phyloP scores from a whole-genome alignment of 1,139 yeast species.

The Pneumocystis murina region DNA sequence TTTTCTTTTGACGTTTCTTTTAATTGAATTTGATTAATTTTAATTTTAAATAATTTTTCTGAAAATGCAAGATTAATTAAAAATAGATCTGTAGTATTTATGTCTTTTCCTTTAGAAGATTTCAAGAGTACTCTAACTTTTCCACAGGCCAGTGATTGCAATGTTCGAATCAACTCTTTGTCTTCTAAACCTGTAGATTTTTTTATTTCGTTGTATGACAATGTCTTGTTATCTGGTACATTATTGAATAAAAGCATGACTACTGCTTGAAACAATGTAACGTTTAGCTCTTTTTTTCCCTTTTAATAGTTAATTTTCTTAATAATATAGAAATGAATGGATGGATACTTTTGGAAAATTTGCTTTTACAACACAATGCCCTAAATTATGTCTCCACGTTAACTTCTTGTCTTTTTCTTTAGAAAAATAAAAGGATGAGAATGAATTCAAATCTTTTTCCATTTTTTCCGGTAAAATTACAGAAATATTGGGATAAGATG shows the following conservation, averaged over 20 bases:
- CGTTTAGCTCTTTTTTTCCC: constrained; percentile 22
- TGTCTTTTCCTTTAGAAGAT: constrained; percentile 17
- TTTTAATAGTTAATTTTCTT: background rate
- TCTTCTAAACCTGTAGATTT: constrained; percentile 17
- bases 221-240: constrained; percentile 12
- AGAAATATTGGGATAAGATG: constrained; percentile 22
- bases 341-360: constrained; percentile 16
- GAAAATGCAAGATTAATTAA: constrained; percentile 22
- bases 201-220: constrained; percentile 18
- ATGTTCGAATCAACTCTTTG: constrained; percentile 18
- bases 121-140: constrained; percentile 20
- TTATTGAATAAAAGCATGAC: constrained; percentile 22
- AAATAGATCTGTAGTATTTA: constrained; percentile 20
- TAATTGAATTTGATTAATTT: constrained; percentile 23
- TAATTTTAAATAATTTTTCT: constrained; percentile 20
- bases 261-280: constrained; percentile 22
- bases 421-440: constrained; percentile 17
- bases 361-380: constrained; percentile 22
- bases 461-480: constrained; percentile 20
- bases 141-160: constrained; percentile 22
- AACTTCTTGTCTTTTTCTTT: constrained; percentile 19
- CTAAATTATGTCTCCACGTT: constrained; percentile 23
- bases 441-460: constrained; percentile 16
- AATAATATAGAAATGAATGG: background rate
- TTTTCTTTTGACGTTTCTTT: constrained; percentile 20